These are phyloP conservation scores for Epichloe typhina DNA, from an alignment of 2,329 filamentous ascomycete species.

Conservation along the genomic window DNA sequence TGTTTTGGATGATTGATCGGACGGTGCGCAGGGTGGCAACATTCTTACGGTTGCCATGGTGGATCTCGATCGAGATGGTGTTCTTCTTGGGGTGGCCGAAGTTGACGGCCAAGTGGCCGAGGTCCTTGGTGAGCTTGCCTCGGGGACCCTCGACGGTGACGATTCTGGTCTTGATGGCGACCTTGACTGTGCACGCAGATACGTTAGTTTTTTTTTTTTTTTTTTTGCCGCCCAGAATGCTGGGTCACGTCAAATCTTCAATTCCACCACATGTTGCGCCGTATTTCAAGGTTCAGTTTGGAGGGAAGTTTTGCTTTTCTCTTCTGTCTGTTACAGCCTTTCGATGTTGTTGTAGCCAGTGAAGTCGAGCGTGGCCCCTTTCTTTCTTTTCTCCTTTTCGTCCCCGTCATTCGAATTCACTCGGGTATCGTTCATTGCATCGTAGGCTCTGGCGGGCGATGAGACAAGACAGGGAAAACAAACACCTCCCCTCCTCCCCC, in stretches of 20 bases:
- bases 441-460: background rate
- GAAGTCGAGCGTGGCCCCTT: background rate
- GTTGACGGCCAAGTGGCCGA: constrained; percentile 91
- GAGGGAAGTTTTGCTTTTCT: background rate
- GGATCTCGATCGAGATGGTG: constrained; percentile 91
- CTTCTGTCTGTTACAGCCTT: background rate
- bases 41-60: constrained; percentile 97
- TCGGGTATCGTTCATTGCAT: background rate
- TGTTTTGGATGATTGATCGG: constrained; percentile 95
- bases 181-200: constrained; percentile 59
- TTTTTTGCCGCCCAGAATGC: background rate
- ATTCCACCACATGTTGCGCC: background rate
- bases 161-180: constrained; percentile 90
- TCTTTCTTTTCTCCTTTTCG: too few species aligned
- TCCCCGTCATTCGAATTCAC: background rate
- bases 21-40: constrained; percentile 96
- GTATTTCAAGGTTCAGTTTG: background rate
- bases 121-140: constrained; percentile 95
- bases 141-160: constrained; percentile 96
- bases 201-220: constrained; percentile 14
- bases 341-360: background rate
- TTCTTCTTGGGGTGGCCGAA: constrained; percentile 80
- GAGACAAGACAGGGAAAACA: too few species aligned
- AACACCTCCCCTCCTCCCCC: background rate
- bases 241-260: background rate